Evolutionary conservation across 83 land plant genomes (phyloP).

Genomic region (Diphasiastrum complanatum): DNA sequence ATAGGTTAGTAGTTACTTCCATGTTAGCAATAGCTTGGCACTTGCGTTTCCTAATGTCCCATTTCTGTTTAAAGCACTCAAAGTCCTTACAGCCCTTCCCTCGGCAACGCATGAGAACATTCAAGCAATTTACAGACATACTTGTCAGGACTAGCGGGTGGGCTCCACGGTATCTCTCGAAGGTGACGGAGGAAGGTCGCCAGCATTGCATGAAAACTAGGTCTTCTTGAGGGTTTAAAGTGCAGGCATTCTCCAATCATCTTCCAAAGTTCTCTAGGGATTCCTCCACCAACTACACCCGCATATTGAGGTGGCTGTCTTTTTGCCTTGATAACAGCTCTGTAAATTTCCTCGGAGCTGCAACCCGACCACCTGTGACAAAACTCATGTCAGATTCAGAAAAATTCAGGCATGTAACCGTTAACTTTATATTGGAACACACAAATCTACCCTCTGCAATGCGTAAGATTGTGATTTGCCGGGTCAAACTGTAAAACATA

Average conservation of each 20-base stretch:
- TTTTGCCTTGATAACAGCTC: constrained; percentile 59
- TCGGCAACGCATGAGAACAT: too few species aligned
- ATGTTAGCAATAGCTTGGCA: too few species aligned
- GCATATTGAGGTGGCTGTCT: constrained; percentile 84
- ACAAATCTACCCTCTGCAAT: too few species aligned
- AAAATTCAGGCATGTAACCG: neutral
- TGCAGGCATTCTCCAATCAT: constrained; percentile 96
- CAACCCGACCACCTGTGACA: constrained; percentile 78
- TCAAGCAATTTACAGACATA: too few species aligned
- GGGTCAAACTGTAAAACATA: too few species aligned
- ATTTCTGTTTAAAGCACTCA: too few species aligned
- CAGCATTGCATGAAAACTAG: constrained; percentile 77
- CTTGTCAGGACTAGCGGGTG: constrained; percentile 90
- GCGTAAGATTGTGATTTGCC: too few species aligned
- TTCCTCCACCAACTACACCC: constrained; percentile 88
- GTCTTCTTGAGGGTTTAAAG: constrained; percentile 80
- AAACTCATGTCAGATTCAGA: neutral
- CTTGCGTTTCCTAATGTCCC: too few species aligned
- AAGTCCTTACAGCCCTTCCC: too few species aligned
- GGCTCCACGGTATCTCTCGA: constrained; percentile 79
- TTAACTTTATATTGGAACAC: too few species aligned
- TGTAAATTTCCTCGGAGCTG: constrained; percentile 72
- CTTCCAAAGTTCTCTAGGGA: constrained; percentile 92
- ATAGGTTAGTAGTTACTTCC: too few species aligned
- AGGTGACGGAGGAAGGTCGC: constrained; percentile 75